Percentiles rank a stretch among this genome's conserved stretches.
Conservation (phyloP, 148 eudicot genomes). For the Linanthus parryae region DNA sequence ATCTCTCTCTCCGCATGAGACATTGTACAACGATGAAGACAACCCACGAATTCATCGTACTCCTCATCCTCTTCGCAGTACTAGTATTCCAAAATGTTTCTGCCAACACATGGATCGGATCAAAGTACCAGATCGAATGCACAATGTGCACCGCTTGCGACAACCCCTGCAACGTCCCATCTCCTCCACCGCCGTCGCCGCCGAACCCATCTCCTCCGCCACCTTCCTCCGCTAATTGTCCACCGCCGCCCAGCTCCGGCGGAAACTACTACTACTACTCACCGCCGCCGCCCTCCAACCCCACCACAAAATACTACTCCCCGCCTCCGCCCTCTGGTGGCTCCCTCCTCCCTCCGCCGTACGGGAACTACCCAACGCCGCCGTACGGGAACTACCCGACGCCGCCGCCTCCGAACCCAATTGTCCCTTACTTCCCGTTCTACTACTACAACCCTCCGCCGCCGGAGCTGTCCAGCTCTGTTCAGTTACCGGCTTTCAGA, state of each 20-base stretch:
- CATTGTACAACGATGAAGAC: background rate
- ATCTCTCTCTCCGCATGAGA: background rate
- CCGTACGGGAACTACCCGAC: slow-evolving; percentile 24
- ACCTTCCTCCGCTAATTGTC: slow-evolving; percentile 19
- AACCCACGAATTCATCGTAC: background rate
- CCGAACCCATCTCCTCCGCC: slow-evolving; percentile 21
- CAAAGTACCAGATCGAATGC: slow-evolving; percentile 55
- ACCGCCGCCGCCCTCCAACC: slow-evolving; percentile 6
- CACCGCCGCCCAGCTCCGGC: slow-evolving; percentile 28
- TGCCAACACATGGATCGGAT: slow-evolving; percentile 31
- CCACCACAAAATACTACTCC: slow-evolving; percentile 14
- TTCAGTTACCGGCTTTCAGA: background rate
- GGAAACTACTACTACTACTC: slow-evolving; percentile 13
- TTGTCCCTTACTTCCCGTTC: slow-evolving; percentile 62
- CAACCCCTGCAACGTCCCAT: slow-evolving; percentile 18
- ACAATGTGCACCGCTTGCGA: slow-evolving; percentile 54
- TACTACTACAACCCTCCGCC: slow-evolving; percentile 63
- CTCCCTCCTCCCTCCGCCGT: background rate
- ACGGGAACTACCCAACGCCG: slow-evolving; percentile 26
- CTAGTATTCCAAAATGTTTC: background rate
- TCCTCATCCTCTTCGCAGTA: background rate
- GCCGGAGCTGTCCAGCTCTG: background rate
- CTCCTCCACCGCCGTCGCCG: slow-evolving; percentile 21
- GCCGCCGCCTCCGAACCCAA: slow-evolving; percentile 72
- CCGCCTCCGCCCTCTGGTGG: slow-evolving; percentile 20